Conservation (phyloP, 1,139 yeast genomes). For the Meyerozyma sp. region DNA sequence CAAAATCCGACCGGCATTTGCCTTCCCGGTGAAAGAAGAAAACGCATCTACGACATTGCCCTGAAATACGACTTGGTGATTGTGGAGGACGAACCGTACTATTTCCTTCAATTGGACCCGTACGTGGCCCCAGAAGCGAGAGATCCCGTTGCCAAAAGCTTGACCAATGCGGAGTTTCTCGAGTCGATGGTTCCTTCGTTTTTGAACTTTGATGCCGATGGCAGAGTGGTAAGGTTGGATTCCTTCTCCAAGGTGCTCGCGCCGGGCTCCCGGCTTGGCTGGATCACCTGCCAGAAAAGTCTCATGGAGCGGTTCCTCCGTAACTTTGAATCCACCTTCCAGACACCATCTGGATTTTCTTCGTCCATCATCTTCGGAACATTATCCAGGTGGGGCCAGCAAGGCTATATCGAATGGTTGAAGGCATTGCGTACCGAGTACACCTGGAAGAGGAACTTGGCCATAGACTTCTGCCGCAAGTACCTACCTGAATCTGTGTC, state of each 20-base stretch:
- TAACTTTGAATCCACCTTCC: background rate
- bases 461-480: background rate
- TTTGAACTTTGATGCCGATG: background rate
- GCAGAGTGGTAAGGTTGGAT: background rate
- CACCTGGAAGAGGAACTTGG: background rate
- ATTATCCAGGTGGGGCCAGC: constrained; percentile 1
- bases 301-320: background rate
- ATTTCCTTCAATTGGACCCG: background rate
- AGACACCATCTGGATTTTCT: background rate
- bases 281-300: background rate
- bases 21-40: background rate
- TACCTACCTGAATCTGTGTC: background rate
- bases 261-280: background rate
- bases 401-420: constrained; percentile 1
- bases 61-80: constrained; percentile 1
- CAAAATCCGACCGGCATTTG: background rate
- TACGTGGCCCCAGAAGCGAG: background rate
- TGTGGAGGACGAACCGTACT: constrained; percentile 1
- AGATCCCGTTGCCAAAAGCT: background rate
- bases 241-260: background rate
- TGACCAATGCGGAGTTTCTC: background rate
- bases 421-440: constrained; percentile 1
- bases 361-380: background rate
- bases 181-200: background rate
- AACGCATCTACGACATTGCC: background rate